phyloP scores from a whole-genome alignment of 2,329 filamentous ascomycete species.

The Blumeria graminis region DNA sequence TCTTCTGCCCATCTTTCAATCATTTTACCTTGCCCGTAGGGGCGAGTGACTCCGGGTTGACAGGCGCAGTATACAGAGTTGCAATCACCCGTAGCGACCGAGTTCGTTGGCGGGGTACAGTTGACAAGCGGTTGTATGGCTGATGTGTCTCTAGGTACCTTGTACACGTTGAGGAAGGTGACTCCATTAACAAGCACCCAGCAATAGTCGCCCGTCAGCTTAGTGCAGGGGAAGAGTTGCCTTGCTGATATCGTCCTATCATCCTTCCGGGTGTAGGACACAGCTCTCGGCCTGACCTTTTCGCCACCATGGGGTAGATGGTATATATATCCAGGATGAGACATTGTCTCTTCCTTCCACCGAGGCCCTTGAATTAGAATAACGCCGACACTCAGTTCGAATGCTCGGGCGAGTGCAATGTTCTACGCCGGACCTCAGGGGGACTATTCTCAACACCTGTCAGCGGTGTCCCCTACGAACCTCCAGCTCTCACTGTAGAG shows the following conservation, averaged over 20 bases:
- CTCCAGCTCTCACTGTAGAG: no score
- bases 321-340: not conserved
- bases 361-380: no score
- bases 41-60: not conserved
- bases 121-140: not conserved
- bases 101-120: not conserved
- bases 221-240: not conserved
- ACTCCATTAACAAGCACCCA: not conserved
- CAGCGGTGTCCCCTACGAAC: no score
- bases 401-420: no score
- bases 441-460: no score
- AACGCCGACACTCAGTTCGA: no score
- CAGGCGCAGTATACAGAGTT: not conserved
- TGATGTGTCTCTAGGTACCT: not conserved
- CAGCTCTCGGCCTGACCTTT: not conserved
- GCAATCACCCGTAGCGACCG: not conserved
- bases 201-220: not conserved
- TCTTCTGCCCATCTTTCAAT: not conserved
- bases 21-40: not conserved
- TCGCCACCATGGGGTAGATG: not conserved
- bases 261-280: not conserved
- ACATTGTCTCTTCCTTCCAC: no score
- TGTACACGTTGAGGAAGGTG: not conserved
- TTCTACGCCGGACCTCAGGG: no score
- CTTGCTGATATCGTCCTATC: not conserved